Evolutionary conservation across 805 yeast species (phyloP).

Genomic region (Schwanniomyces vanrijiae): DNA sequence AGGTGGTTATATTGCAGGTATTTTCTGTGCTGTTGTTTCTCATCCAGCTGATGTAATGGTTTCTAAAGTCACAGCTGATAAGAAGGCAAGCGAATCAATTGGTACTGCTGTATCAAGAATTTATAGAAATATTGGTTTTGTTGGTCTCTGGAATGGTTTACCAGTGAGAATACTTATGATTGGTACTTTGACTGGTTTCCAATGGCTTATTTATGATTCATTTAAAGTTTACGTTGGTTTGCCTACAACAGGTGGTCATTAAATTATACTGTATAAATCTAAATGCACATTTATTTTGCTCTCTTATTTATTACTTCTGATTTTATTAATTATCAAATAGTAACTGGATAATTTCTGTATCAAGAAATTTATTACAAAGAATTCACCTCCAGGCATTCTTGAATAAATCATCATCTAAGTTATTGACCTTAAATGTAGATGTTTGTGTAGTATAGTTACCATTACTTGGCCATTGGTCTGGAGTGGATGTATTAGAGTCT

Average conservation of each 20-base stretch:
- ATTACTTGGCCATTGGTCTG: conserved; percentile 7
- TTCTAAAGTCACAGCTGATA: conserved; percentile 80
- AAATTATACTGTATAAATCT: conserved; percentile 1
- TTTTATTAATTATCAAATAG: too few relatives aligned
- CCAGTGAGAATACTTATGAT: conserved; percentile 94
- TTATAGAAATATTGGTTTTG: conserved; percentile 80
- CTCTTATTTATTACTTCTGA: not conserved
- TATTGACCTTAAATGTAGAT: conserved; percentile 7
- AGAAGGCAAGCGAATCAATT: conserved; percentile 61
- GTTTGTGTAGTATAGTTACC: conserved; percentile 5
- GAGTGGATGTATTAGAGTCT: conserved; percentile 17
- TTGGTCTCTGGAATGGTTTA: conserved; percentile 93
- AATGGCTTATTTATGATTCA: conserved; percentile 95
- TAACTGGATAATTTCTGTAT: too few relatives aligned
- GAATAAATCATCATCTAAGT: conserved; percentile 62
- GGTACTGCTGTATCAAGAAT: conserved; percentile 71
- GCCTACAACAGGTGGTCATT: conserved; percentile 81
- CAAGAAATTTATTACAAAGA: not conserved
- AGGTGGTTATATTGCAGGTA: conserved; percentile 98
- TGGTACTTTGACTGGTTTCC: conserved; percentile 96
- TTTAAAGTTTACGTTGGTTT: conserved; percentile 93
- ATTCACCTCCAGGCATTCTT: conserved; percentile 63
- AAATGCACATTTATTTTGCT: not conserved
- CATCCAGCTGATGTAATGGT: conserved; percentile 99
- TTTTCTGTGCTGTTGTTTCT: conserved; percentile 91